Evolutionary conservation across 306 rosid genomes (phyloP).

Genomic region (Begonia masoniana): DNA sequence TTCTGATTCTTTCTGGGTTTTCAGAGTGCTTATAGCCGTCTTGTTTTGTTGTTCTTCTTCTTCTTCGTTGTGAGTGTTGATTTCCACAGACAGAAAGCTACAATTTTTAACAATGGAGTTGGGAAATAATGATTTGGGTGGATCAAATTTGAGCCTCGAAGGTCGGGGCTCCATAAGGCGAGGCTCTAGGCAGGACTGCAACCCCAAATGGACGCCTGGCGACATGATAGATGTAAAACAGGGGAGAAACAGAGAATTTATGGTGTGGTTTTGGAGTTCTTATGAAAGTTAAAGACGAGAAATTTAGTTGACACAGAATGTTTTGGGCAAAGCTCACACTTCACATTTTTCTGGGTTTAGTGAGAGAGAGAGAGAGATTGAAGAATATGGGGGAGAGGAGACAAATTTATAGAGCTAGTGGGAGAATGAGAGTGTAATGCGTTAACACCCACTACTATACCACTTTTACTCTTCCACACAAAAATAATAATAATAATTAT

Average conservation of each 20-base stretch:
- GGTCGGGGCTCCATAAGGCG: slow-evolving; percentile 22
- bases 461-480: too few relatives aligned
- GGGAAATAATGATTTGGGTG: slow-evolving; percentile 10
- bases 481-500: too few relatives aligned
- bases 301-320: background rate
- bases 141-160: slow-evolving; percentile 37
- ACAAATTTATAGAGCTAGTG: too few relatives aligned
- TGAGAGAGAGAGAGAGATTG: too few relatives aligned
- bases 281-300: background rate
- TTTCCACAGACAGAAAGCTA: background rate
- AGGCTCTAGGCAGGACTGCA: slow-evolving; percentile 41
- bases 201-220: slow-evolving; percentile 13
- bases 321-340: background rate
- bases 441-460: too few relatives aligned
- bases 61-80: background rate
- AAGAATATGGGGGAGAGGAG: too few relatives aligned
- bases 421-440: too few relatives aligned
- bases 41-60: background rate
- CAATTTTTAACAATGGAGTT: background rate
- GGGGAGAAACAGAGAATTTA: background rate
- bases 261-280: background rate
- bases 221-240: slow-evolving; percentile 3
- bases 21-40: background rate
- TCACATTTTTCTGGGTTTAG: background rate
- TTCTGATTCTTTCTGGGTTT: slow-evolving; percentile 5